Base-by-base conservation (phyloP, 2,329 filamentous ascomycete genomes). In the Aspergillus fumigatus region DNA sequence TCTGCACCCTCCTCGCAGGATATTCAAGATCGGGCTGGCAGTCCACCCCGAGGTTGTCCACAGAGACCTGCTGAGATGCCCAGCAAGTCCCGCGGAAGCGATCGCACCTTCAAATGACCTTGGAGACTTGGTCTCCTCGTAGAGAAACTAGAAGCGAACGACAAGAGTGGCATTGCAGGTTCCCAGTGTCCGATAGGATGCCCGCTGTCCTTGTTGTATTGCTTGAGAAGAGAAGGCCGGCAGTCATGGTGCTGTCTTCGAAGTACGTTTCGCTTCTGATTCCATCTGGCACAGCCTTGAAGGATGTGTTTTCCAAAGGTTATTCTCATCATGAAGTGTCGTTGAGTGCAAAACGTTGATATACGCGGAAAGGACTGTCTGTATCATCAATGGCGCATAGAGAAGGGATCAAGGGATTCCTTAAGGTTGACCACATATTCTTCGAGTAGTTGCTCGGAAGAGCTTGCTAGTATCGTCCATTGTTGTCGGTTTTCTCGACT, bases 91-190 rank as follows among this genome's bases (percentile, higher is more conserved):
- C 1, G 23, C 29, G 4, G 41, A 7, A 4, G 51, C 21, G 3
- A 57, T 54, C 1, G 60, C 48, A 1, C 59, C 63, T 1, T 64
- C 50, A 2, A 2, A 72, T 51, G 1, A 65, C 41, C 4, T 52
- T 54, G 2, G 62, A 56, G 51, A 73, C 54, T 73, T 74, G 8
- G 70, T 73, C 48, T 76, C 74, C 51, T 77, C 74, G 43, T 74
- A 72, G 10, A 70, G 54, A 55, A 74, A 67, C 14, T 70, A 26
- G 52, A 75, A 73, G 1, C 69, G 43, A 3, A 73, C 3, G 1
- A 71, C 53, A 19, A 70, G 52, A 3, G 70, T 27, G 4, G 50
- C 64, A 29, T 70, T 65, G 48, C 71, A 67, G 6, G 74, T 74
- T 0, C 67, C 66, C 53, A 73, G 65, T 35, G 70, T 74, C 49